A percentile compares a stretch with the other conserved stretches of the same genome.
Evolutionary conservation across 306 rosid species (phyloP).

Genomic region (Chamaecrista fasciculata): DNA sequence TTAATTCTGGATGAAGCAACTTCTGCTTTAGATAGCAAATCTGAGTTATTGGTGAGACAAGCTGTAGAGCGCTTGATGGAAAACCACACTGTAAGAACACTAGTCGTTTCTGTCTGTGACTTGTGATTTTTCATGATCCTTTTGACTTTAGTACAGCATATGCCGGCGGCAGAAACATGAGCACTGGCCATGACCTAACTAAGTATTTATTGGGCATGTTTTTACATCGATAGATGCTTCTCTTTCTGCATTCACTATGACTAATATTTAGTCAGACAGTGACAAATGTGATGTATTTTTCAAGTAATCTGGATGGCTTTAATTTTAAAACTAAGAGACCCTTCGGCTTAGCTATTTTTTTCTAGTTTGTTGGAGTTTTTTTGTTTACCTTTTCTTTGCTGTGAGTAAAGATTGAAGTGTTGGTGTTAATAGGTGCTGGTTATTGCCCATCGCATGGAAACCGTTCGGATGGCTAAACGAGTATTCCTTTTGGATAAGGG

Average conservation of each 20-base stretch:
- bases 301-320: background rate
- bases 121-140: background rate
- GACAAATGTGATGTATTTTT: background rate
- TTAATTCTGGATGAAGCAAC: conserved; percentile 90
- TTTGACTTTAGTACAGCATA: background rate
- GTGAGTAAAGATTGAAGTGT: background rate
- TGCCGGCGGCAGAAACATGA: background rate
- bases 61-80: conserved; percentile 75
- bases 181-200: background rate
- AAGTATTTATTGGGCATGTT: background rate
- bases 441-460: conserved; percentile 86
- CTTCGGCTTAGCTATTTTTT: background rate
- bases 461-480: conserved; percentile 80
- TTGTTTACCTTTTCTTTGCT: background rate
- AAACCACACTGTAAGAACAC: conserved; percentile 66
- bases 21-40: conserved; percentile 80
- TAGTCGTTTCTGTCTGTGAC: conserved; percentile 10
- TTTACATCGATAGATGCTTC: background rate
- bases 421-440: conserved; percentile 69
- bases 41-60: conserved; percentile 74
- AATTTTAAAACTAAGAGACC: too few relatives aligned
- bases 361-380: conserved; percentile 1
- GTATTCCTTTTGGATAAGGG: conserved; percentile 62
- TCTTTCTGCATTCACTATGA: background rate
- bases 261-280: background rate